Evolutionary conservation across 129 eudicot species (phyloP).

Genomic region (Saussurea involucrata): DNA sequence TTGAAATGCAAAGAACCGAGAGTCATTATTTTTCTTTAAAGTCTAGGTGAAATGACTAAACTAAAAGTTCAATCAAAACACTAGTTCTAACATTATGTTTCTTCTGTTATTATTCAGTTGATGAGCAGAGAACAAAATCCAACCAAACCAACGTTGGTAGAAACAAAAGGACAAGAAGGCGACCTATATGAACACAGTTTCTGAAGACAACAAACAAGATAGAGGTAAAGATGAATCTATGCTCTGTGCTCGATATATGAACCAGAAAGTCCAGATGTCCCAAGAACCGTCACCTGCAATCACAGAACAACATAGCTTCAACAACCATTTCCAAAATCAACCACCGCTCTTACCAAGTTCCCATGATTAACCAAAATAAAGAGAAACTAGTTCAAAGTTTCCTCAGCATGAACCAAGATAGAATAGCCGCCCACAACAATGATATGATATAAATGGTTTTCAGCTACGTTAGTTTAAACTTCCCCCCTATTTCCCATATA

Average conservation of each 20-base stretch:
- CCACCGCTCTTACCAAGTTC: slow-evolving; percentile 3
- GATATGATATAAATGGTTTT: not conserved
- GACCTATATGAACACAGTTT: slow-evolving; percentile 23
- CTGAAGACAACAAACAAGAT: slow-evolving; percentile 22
- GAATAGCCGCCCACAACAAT: not conserved
- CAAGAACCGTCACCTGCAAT: slow-evolving; percentile 92
- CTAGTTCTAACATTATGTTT: slow-evolving; percentile 10
- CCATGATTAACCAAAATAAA: not conserved
- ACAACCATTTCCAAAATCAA: not conserved
- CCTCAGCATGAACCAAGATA: not conserved
- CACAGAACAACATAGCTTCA: not conserved
- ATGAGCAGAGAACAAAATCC: slow-evolving; percentile 13
- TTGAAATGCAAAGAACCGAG: not conserved
- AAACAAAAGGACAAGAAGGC: slow-evolving; percentile 4
- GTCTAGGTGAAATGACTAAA: slow-evolving; percentile 8
- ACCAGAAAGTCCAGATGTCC: slow-evolving; percentile 94
- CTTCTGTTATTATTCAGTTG: slow-evolving; percentile 25
- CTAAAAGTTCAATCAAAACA: slow-evolving; percentile 5
- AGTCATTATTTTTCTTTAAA: slow-evolving; percentile 5
- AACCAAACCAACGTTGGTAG: slow-evolving; percentile 22
- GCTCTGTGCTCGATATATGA: slow-evolving; percentile 92
- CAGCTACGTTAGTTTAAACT: not conserved
- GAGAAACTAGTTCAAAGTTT: not conserved
- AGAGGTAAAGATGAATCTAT: slow-evolving; percentile 12
- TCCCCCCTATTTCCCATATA: not conserved